Base-by-base conservation (phyloP, 2,329 filamentous ascomycete genomes). In the Venturia asperata region DNA sequence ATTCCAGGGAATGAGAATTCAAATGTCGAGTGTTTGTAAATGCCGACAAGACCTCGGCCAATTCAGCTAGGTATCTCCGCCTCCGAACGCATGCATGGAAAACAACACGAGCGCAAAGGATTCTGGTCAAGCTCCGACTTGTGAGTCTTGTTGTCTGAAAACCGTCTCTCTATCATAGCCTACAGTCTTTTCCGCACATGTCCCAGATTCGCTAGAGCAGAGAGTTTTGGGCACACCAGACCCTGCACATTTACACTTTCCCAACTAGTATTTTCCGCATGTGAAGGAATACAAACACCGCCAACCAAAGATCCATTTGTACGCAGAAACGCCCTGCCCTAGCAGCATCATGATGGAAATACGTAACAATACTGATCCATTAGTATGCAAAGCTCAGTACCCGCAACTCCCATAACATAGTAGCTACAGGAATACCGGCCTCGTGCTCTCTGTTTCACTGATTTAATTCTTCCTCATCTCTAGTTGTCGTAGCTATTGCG, bases 41-140 rank as follows among this genome's bases (percentile, higher is more conserved):
- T 52, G 47, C 47, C 47, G 47, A 52, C 47, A 52, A 52, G 47
- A 52, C 47, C 47, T 52, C 47, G 47, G 47, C 24, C 11, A 52
- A 52, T 21, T 2, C 47, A n/a, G n/a, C n/a, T 1, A 7, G 10
- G n/a, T 10, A 47, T 47, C 45, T 47, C 45, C 45, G 45, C 21
- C 47, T 27, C 47, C 47, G 45, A 49, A 6, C 10, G 19, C 45
- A 49, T n/a, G n/a, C n/a, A 5, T 30, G 21, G 47, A 27, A 30
- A 15, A 52, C 24, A 21, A 52, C 21, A 52, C 21, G 21, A 52
- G 47, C 47, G 5, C 21, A 24, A 24, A 49, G 3, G 27, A 15
- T 52, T 21, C 45, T 19, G 9, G 45, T 47, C 19, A 3, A 19
- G 15, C 13, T 45, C 42, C 11, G 27, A 52, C 47, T 24, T 17